Conservation (phyloP, 257 asterid genomes). For the Lycium barbarum region DNA sequence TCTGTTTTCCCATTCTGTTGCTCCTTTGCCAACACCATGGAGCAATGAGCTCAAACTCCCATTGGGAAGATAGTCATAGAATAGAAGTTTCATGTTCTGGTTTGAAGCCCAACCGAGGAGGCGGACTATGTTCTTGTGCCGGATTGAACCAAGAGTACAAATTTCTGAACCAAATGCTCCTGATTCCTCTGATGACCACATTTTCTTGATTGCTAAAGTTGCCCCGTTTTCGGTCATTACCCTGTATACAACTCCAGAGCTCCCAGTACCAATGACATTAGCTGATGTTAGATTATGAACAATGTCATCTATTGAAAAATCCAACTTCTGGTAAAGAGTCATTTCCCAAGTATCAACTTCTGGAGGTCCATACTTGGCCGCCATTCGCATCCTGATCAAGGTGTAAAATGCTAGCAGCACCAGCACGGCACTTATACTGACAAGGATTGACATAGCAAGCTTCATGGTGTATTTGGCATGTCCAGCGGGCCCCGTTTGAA, state of each 20-base stretch:
- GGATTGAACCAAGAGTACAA: slow-evolving; percentile 77
- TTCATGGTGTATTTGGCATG: slow-evolving; percentile 63
- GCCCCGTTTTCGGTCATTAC: slow-evolving; percentile 74
- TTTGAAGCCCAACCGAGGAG: slow-evolving; percentile 94
- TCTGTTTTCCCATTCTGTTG: slow-evolving; percentile 88
- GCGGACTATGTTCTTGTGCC: slow-evolving; percentile 91
- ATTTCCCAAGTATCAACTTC: slow-evolving; percentile 75
- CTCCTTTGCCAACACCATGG: slow-evolving; percentile 87
- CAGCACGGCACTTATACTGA: slow-evolving; percentile 73
- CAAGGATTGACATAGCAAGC: slow-evolving; percentile 86
- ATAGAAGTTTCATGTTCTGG: slow-evolving; percentile 71
- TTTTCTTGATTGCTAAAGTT: slow-evolving; percentile 80
- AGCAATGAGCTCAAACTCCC: slow-evolving; percentile 97
- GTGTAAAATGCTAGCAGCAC: slow-evolving; percentile 73
- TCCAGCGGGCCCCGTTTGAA: slow-evolving; percentile 56
- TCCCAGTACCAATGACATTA: slow-evolving; percentile 93
- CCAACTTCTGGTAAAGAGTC: slow-evolving; percentile 86
- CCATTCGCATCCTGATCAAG: slow-evolving; percentile 49
- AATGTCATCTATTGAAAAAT: slow-evolving; percentile 73
- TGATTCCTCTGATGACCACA: slow-evolving; percentile 92
- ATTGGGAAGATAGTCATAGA: slow-evolving; percentile 90
- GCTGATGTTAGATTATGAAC: slow-evolving; percentile 72
- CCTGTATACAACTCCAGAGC: slow-evolving; percentile 93
- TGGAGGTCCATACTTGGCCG: slow-evolving; percentile 48
- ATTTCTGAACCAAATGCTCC: slow-evolving; percentile 84